A percentile compares a stretch with the other conserved stretches of the same genome.
phyloP scores from a whole-genome alignment of 2,329 filamentous ascomycete genomes.

The Calcarisporium arbuscula region DNA sequence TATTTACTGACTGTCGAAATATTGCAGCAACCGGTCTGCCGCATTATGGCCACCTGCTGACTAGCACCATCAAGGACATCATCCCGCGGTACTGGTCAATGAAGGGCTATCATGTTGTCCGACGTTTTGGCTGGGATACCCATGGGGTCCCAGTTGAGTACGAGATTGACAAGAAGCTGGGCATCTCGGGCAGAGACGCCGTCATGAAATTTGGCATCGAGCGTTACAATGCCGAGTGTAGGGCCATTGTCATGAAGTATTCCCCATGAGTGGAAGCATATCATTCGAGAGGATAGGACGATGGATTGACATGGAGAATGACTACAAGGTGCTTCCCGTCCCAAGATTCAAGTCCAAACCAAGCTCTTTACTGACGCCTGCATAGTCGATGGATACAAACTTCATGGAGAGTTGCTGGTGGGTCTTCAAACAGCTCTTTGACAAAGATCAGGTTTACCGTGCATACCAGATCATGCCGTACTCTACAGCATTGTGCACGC shows the following conservation, averaged over 20 bases:
- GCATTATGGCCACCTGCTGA: slow-evolving; percentile 57
- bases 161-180: slow-evolving; percentile 87
- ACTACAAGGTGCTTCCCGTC: slow-evolving; percentile 56
- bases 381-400: slow-evolving; percentile 61
- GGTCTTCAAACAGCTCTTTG: slow-evolving; percentile 69
- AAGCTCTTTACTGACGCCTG: background rate
- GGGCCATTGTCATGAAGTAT: slow-evolving; percentile 81
- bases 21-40: slow-evolving; percentile 15
- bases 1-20: too few relatives aligned
- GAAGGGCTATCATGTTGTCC: slow-evolving; percentile 81
- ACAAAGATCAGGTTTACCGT: slow-evolving; percentile 65
- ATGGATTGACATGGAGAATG: slow-evolving; percentile 76
- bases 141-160: slow-evolving; percentile 48
- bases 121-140: slow-evolving; percentile 78
- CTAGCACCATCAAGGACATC: slow-evolving; percentile 88
- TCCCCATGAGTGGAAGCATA: slow-evolving; percentile 73
- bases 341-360: background rate
- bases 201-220: slow-evolving; percentile 75
- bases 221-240: slow-evolving; percentile 80
- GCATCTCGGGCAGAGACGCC: slow-evolving; percentile 72
- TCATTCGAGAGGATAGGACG: slow-evolving; percentile 65
- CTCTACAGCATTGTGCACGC: slow-evolving; percentile 66
- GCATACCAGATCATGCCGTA: slow-evolving; percentile 72
- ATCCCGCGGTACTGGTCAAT: slow-evolving; percentile 89
- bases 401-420: slow-evolving; percentile 79